Evolutionary conservation across 208 protist genomes (phyloP).

Genomic region (Leptomonas seymouri): DNA sequence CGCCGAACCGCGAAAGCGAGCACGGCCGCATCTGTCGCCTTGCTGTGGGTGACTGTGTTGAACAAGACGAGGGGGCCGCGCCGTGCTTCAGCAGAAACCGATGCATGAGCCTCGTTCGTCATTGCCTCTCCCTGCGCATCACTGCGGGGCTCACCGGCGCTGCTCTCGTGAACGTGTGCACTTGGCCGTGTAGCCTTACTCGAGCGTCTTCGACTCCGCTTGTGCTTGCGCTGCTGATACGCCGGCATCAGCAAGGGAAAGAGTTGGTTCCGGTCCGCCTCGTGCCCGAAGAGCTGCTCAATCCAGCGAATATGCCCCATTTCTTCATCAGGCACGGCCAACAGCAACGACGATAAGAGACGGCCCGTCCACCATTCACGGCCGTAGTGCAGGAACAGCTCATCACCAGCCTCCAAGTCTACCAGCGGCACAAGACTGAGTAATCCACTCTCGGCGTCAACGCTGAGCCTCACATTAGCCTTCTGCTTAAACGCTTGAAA

Average conservation of each 20-base stretch:
- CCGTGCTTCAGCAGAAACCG: not conserved
- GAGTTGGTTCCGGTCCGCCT: slow-evolving; percentile 47
- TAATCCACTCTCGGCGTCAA: slow-evolving; percentile 54
- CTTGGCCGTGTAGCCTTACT: not conserved
- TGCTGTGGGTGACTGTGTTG: slow-evolving; percentile 51
- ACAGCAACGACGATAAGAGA: slow-evolving; percentile 64
- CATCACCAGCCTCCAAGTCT: slow-evolving; percentile 67
- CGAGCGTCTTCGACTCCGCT: not conserved
- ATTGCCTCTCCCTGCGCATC: not conserved
- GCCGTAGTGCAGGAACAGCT: slow-evolving; percentile 87
- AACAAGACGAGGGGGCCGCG: slow-evolving; percentile 44
- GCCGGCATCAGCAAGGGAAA: slow-evolving; percentile 63
- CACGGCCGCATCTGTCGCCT: slow-evolving; percentile 65
- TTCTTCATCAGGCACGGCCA: slow-evolving; percentile 47
- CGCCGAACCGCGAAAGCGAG: slow-evolving; percentile 70
- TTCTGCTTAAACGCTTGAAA: slow-evolving; percentile 63
- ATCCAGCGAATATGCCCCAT: slow-evolving; percentile 70
- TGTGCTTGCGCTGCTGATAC: slow-evolving; percentile 16
- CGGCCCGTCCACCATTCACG: slow-evolving; percentile 87
- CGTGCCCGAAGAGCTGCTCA: slow-evolving; percentile 56
- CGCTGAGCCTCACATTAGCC: slow-evolving; percentile 64
- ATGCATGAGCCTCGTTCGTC: no score
- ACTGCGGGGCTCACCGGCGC: no score
- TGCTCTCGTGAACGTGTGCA: no score
- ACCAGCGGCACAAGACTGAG: slow-evolving; percentile 67